Evolutionary conservation across 129 eudicot species (phyloP).

Genomic region (Centaurea solstitialis): DNA sequence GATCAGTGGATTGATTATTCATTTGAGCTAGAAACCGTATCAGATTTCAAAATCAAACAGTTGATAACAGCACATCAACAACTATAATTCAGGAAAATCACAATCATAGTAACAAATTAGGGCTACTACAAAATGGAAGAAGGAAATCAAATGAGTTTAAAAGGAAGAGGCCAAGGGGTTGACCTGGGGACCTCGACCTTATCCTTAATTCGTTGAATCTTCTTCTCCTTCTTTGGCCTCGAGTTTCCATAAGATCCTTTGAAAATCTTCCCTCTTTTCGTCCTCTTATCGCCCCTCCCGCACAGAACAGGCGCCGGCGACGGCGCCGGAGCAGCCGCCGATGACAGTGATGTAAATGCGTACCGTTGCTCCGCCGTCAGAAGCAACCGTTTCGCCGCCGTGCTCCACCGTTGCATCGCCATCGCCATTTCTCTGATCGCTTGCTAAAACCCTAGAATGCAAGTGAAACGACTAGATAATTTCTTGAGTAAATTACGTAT

Average conservation of each 20-base stretch:
- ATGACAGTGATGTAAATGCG: constrained; percentile 43
- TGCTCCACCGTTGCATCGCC: constrained; percentile 54
- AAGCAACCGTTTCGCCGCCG: constrained; percentile 49
- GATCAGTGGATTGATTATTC: constrained; percentile 13
- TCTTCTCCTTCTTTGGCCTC: constrained; percentile 85
- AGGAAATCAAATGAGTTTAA: constrained; percentile 60
- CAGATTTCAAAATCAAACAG: neutral
- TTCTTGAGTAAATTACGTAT: too few relatives aligned
- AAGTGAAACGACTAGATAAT: too few relatives aligned
- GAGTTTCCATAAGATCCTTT: constrained; percentile 84
- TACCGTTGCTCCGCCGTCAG: constrained; percentile 38
- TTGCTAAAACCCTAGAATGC: constrained; percentile 50
- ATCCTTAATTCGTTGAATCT: constrained; percentile 84
- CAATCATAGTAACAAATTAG: neutral
- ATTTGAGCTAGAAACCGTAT: neutral
- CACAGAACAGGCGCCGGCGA: constrained; percentile 47
- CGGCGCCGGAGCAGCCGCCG: too few relatives aligned
- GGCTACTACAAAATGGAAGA: neutral
- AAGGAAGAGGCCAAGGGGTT: constrained; percentile 99
- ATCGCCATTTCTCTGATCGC: constrained; percentile 47
- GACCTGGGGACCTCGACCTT: constrained; percentile 96
- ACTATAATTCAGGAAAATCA: neutral
- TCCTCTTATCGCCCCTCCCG: constrained; percentile 95
- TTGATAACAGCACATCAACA: constrained; percentile 3
- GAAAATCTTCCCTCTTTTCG: constrained; percentile 85